Evolutionary conservation across 1,284 basidiomycete species (phyloP), one percentile per base, ranked within the genome.

Genomic region (Marasmius tenuissimus): DNA sequence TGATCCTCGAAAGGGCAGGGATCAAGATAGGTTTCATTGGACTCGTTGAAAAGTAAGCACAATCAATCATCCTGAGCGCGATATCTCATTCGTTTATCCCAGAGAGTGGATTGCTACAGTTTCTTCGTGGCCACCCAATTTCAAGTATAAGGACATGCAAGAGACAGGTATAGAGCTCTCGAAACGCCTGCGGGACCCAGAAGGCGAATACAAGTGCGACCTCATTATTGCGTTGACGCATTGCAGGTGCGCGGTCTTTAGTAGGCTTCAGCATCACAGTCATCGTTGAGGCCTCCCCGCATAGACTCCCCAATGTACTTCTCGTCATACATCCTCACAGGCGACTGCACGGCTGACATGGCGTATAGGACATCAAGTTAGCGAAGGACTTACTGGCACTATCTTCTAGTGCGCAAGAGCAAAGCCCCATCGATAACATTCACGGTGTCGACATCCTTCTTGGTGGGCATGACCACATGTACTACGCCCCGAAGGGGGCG

Each of bases 381-480:
- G 81, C 81, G 12, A 79, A 78, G 66, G 83, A 86, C 47, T 68
- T 92, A 1, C 78, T 79, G 61, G 91, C 83, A 35, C 81, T 78
- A 63, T 91, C 83, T 4, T 85, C 89, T 0, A 77, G 79, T 6
- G 80, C 79, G 4, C 87, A 88, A 65, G 64, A 76, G 16, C 70
- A 72, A 0, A 70, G 75, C 1, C 66, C 81, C 0, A 78, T 89
- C 48, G 73, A 75, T 49, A 74, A 78, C 53, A 72, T 78, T 45
- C 94, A 97, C 65, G 95, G 95, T 7, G 88, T 90, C 0, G 95
- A 97, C 70, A 75, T 97, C 18, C 75, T 97, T 50, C 83, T 97
- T 7, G 95, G 95, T 4, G 95, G 95, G 0, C 95, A 97, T 67
- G 95, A 97, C 70, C 95, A 97, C 67, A 78, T 92, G 5, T 95